Evolutionary conservation across 78 protist genomes (phyloP).

Genomic region (Fonticula alba): DNA sequence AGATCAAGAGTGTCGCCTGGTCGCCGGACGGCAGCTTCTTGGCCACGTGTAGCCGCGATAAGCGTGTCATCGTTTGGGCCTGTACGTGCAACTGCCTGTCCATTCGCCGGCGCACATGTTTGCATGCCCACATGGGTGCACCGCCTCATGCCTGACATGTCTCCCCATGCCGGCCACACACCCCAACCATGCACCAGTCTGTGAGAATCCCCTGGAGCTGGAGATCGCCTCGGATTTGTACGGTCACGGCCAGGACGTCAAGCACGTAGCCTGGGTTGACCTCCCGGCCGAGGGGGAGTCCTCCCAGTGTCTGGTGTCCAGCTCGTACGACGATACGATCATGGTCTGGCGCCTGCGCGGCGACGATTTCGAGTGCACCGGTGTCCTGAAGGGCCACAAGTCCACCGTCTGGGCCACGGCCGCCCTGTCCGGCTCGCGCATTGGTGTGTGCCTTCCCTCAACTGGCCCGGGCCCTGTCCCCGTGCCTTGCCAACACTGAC

Average conservation of each 20-base stretch:
- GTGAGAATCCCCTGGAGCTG: slow-evolving; percentile 49
- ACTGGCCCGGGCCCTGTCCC: too few relatives aligned
- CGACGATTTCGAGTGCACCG: slow-evolving; percentile 68
- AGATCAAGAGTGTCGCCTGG: slow-evolving; percentile 77
- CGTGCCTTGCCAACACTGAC: too few relatives aligned
- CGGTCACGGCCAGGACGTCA: slow-evolving; percentile 82
- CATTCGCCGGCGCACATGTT: too few relatives aligned
- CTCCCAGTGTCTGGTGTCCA: slow-evolving; percentile 28
- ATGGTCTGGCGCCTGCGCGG: slow-evolving; percentile 41
- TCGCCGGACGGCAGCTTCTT: slow-evolving; percentile 37
- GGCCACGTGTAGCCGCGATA: slow-evolving; percentile 89
- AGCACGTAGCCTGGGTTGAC: slow-evolving; percentile 59
- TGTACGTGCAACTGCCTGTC: too few relatives aligned
- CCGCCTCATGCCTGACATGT: too few relatives aligned
- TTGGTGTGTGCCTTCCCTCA: too few relatives aligned
- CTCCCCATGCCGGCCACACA: too few relatives aligned
- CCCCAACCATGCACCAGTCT: too few relatives aligned
- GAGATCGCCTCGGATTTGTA: slow-evolving; percentile 62
- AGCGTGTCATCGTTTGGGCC: slow-evolving; percentile 85
- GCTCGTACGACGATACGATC: slow-evolving; percentile 74
- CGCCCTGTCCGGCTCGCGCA: too few relatives aligned
- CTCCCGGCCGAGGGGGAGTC: slow-evolving; percentile 43
- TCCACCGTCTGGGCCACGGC: slow-evolving; percentile 88
- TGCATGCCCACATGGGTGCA: background rate
- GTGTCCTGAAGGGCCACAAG: slow-evolving; percentile 56